Base-by-base conservation (phyloP, 805 yeast species). In the Crinitomyces ghanaensis region DNA sequence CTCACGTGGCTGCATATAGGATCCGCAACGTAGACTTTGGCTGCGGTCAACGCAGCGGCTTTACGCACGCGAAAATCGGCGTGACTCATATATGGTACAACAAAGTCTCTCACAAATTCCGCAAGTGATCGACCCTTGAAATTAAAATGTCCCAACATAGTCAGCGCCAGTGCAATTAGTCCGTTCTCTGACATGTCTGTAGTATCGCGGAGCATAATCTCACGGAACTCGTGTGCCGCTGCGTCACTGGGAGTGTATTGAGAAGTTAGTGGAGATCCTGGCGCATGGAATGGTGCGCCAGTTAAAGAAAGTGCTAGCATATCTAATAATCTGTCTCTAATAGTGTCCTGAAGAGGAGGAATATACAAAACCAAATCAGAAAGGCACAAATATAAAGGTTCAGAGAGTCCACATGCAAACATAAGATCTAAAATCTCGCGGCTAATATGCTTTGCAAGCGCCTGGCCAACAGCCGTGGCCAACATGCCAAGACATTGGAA, bases 261-360 rank as follows among this genome's bases (percentile, higher is more conserved):
- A n/a, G n/a, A n/a, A n/a, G n/a, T n/a, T n/a, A n/a, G n/a, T 2
- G 94, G 94, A 11, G 91, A 73, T 0, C 95, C 96, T 0, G 95
- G 95, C 26, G 79, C 81, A 34, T 70, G 72, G 52, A 81, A 88
- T 6, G 72, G 70, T 39, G 74, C 75, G 2, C 97, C 96, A 2
- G 91, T 77, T 19, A 88, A 62, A 8, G 82, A 82, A 32, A 67
- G 65, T 43, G 93, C 78, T 20, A 88, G 62, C 6, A 77, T 62
- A 42, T 79, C 77, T 28, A 88, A 62, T 15, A 85, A 59, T 39
- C 79, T 72, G 33, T 73, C 76, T 48, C 80, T 77, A 14, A 88
- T 77, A 3, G 74, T 65, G 2, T 74, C 72, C 30, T 79, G 80
- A 15, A 88, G 59, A 0, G 95, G 81, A 0, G 95, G 95, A 4